Percentiles rank a stretch among this genome's conserved stretches.
phyloP scores from a whole-genome alignment of 2,329 filamentous ascomycete species.

The Salinomyces thailandicus region DNA sequence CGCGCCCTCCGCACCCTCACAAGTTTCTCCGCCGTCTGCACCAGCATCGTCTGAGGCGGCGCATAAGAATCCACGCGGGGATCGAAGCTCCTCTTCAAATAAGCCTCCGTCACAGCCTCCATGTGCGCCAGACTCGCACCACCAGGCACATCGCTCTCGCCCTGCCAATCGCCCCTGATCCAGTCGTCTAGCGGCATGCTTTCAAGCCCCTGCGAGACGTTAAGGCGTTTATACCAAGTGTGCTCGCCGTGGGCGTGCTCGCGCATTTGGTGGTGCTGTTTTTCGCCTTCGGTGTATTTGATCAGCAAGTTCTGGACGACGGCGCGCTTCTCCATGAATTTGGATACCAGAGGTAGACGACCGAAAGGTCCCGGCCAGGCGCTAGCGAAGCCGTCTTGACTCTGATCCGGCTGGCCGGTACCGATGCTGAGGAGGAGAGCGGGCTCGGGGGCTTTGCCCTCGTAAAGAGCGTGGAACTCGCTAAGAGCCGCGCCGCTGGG shows the following conservation, averaged over 20 bases:
- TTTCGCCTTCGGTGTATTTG: slow-evolving; percentile 43
- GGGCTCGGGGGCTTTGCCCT: slow-evolving; percentile 30
- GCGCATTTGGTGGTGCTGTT: slow-evolving; percentile 38
- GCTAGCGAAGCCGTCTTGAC: slow-evolving; percentile 37
- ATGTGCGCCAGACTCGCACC: slow-evolving; percentile 35
- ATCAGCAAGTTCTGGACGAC: slow-evolving; percentile 41
- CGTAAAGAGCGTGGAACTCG: slow-evolving; percentile 38
- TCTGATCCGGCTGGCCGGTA: slow-evolving; percentile 35
- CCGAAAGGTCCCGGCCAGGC: slow-evolving; percentile 38
- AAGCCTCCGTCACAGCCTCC: slow-evolving; percentile 33
- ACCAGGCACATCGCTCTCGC: slow-evolving; percentile 23
- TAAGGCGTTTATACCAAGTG: slow-evolving; percentile 42
- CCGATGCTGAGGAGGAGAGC: slow-evolving; percentile 38
- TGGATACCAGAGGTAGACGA: slow-evolving; percentile 30
- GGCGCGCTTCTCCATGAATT: slow-evolving; percentile 39
- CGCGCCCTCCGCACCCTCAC: slow-evolving; percentile 36
- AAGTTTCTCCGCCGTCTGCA: slow-evolving; percentile 39
- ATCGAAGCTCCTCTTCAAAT: slow-evolving; percentile 31
- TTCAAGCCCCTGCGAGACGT: slow-evolving; percentile 37
- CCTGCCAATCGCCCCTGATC: slow-evolving; percentile 33
- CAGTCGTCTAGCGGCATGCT: slow-evolving; percentile 39
- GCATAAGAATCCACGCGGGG: slow-evolving; percentile 33
- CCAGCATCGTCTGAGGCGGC: slow-evolving; percentile 34
- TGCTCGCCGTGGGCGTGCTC: slow-evolving; percentile 38
- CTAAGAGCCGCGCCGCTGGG: slow-evolving; percentile 37